Conservation (phyloP, 2,329 filamentous ascomycete genomes). For the Alternaria longipes region DNA sequence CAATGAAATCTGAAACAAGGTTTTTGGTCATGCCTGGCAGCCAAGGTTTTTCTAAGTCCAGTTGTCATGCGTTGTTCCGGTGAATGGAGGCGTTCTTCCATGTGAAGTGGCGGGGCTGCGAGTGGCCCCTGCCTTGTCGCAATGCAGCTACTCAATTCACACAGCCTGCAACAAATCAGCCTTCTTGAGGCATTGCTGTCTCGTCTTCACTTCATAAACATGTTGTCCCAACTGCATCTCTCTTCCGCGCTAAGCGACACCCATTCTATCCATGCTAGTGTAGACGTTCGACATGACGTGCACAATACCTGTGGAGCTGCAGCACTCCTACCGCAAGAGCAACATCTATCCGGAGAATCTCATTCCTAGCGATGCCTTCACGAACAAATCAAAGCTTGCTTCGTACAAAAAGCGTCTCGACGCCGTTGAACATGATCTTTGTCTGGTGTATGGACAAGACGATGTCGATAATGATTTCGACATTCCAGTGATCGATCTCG, state of each 20-base stretch:
- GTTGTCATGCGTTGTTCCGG: background rate
- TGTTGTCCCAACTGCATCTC: background rate
- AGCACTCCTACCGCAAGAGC: conserved; percentile 15
- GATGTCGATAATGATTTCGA: conserved; percentile 19
- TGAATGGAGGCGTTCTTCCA: background rate
- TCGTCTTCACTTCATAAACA: conserved; percentile 5
- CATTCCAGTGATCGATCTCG: conserved; percentile 24
- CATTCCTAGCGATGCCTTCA: conserved; percentile 11
- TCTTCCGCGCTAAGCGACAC: background rate
- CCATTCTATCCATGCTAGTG: too few relatives aligned
- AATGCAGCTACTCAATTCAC: too few relatives aligned
- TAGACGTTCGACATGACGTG: background rate
- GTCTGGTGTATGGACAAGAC: conserved; percentile 13
- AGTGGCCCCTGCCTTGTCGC: background rate
- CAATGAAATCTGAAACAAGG: too few relatives aligned
- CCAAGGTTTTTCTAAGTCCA: background rate
- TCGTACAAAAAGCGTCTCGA: conserved; percentile 24
- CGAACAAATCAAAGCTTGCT: conserved; percentile 22
- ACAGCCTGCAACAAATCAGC: background rate
- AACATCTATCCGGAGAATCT: conserved; percentile 26
- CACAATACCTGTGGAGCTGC: conserved; percentile 11
- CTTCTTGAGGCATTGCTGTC: conserved; percentile 1
- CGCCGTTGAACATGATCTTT: conserved; percentile 19
- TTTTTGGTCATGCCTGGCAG: too few relatives aligned
- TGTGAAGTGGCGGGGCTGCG: conserved; percentile 2